Conservation (phyloP, 208 protist genomes). For the Trypanosomatidae sp. region DNA sequence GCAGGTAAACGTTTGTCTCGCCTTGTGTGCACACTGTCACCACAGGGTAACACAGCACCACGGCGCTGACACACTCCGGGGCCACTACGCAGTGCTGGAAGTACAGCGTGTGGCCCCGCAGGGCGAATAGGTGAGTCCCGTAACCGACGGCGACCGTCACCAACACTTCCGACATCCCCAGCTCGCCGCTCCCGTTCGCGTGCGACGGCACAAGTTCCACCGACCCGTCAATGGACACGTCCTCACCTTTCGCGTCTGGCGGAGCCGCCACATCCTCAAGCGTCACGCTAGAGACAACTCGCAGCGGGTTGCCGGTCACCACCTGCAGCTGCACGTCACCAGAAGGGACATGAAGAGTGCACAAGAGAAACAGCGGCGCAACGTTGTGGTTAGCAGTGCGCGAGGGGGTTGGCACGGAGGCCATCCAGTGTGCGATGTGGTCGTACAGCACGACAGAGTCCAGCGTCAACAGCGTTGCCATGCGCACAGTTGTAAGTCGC, state of each 20-base stretch:
- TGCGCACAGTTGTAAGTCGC: slow-evolving; percentile 20
- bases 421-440: slow-evolving; percentile 32
- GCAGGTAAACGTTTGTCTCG: slow-evolving; percentile 29
- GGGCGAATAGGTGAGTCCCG: slow-evolving; percentile 21
- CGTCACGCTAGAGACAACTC: slow-evolving; percentile 20
- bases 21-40: slow-evolving; percentile 26
- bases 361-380: slow-evolving; percentile 22
- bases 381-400: slow-evolving; percentile 1
- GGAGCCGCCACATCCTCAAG: slow-evolving; percentile 11
- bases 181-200: slow-evolving; percentile 10
- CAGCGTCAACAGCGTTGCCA: slow-evolving; percentile 16
- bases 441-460: slow-evolving; percentile 19
- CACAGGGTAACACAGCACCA: slow-evolving; percentile 24
- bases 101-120: slow-evolving; percentile 23
- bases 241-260: slow-evolving; percentile 1
- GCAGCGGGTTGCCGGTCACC: slow-evolving; percentile 30
- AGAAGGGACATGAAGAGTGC: not conserved
- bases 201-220: slow-evolving; percentile 23
- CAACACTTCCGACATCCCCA: slow-evolving; percentile 22
- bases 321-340: slow-evolving; percentile 28
- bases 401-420: slow-evolving; percentile 19
- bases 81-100: slow-evolving; percentile 32
- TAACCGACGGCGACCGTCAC: slow-evolving; percentile 19
- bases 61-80: slow-evolving; percentile 12
- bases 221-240: slow-evolving; percentile 17